phyloP scores from a whole-genome alignment of 768 basidiomycete species.

The Ramaria sp. region DNA sequence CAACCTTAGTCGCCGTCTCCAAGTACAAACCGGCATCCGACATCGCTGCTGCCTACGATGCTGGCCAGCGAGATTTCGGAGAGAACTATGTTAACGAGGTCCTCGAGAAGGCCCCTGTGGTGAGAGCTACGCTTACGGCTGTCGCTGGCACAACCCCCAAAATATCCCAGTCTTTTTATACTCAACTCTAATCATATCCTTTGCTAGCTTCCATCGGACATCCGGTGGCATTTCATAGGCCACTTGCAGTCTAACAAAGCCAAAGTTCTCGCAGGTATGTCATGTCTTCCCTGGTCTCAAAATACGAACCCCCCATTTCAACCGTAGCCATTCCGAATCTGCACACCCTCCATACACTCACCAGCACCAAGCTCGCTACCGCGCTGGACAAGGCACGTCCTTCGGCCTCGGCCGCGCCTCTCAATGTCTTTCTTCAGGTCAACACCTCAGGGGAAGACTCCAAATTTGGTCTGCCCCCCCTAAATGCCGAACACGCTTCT shows the following conservation, averaged over 20 bases:
- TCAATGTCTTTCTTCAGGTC: constrained; percentile 83
- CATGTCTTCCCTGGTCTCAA: constrained; percentile 7
- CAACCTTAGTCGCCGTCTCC: constrained; percentile 75
- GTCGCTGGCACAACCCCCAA: too few relatives aligned
- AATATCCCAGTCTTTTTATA: neutral
- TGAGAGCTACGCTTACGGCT: too few relatives aligned
- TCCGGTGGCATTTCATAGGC: constrained; percentile 97
- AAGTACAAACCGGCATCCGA: constrained; percentile 89
- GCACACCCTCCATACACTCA: constrained; percentile 76
- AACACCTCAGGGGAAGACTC: constrained; percentile 91
- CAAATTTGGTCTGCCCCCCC: constrained; percentile 77
- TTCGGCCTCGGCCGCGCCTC: constrained; percentile 28
- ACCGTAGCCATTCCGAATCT: constrained; percentile 76
- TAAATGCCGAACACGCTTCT: constrained; percentile 21
- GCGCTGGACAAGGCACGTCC: constrained; percentile 68
- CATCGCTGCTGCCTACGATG: constrained; percentile 70
- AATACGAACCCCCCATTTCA: neutral
- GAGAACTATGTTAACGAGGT: constrained; percentile 97
- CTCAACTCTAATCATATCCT: neutral
- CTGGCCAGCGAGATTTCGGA: constrained; percentile 85
- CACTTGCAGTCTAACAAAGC: constrained; percentile 89
- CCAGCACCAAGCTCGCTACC: constrained; percentile 70
- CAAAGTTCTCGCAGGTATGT: constrained; percentile 72
- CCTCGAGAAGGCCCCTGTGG: constrained; percentile 70
- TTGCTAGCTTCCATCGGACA: constrained; percentile 78